Evolutionary conservation across 148 eudicot genomes (phyloP), one percentile per base, ranked within the genome.

Genomic region (Hydrangea macrophylla): DNA sequence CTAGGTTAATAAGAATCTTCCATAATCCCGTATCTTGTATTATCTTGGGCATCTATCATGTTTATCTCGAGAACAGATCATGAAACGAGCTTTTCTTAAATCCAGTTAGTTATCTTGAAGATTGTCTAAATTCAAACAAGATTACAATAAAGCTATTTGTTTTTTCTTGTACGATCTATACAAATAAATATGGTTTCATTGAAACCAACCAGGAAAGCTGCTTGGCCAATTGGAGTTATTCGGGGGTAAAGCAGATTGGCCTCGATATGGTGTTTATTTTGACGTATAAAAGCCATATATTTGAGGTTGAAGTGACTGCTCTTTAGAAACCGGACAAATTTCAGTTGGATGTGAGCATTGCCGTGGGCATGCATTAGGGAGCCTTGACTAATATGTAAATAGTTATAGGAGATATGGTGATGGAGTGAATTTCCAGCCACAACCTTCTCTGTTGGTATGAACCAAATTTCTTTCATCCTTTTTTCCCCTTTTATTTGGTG

Each of bases 111-210:
- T 42, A 42, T 11, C 1, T 42, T 11, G 54, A 42, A 42, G 11
- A 22, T 50, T 50, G n/a, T n/a, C n/a, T n/a, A n/a, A n/a, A n/a
- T n/a, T n/a, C n/a, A n/a, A n/a, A n/a, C n/a, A n/a, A n/a, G n/a
- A n/a, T n/a, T n/a, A n/a, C n/a, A n/a, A n/a, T n/a, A 32, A 65
- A 48, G 18, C 58, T 42, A 20, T 50, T 33, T 65, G 25, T 26
- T 48, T 24, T n/a, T 32, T 32, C 17, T 51, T 22, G 58, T 8
- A 12, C n/a, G 20, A 28, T 24, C 12, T 50, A 31, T 65, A 9
- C 11, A 65, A 5, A 12, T 22, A 48, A 48, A 48, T 48, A 15
- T 50, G 20, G 54, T 63, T 27, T 62, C 18, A 15, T 62, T 25
- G 15, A 7, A 25, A 39, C 65, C 27, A 20, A 4, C 15, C 31